Percentiles rank a stretch among this genome's conserved stretches.
phyloP scores from a whole-genome alignment of 2,329 filamentous ascomycete genomes.

The Magnaporthiopsis incrustans region DNA sequence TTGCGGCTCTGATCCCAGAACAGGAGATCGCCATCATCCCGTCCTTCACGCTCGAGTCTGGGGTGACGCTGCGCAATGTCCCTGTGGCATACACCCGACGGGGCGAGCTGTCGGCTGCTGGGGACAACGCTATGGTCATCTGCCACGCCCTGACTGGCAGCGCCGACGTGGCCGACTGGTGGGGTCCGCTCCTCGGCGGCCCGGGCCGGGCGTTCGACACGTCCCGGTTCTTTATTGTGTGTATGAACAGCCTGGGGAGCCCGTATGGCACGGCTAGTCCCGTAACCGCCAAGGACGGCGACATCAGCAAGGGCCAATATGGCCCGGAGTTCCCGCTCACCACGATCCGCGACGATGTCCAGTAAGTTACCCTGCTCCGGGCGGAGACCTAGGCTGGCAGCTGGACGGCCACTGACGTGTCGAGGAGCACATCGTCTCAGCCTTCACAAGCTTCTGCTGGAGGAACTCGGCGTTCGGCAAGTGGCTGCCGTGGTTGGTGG shows the following conservation, averaged over 20 bases:
- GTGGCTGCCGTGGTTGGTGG: conserved; percentile 74
- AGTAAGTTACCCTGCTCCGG: conserved; percentile 43
- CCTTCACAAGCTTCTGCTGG: conserved; percentile 70
- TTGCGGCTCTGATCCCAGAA: conserved; percentile 75
- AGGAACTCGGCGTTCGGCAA: conserved; percentile 71
- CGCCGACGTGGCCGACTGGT: conserved; percentile 81
- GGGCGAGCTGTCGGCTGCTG: conserved; percentile 48
- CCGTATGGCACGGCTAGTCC: conserved; percentile 84
- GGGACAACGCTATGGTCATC: conserved; percentile 64
- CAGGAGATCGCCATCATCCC: conserved; percentile 83
- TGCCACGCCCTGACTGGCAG: conserved; percentile 83
- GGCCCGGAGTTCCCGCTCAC: conserved; percentile 95
- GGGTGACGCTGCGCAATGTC: conserved; percentile 71
- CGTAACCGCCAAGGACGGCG: conserved; percentile 79
- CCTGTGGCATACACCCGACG: conserved; percentile 61
- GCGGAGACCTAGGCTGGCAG: neutral
- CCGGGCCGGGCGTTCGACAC: conserved; percentile 73
- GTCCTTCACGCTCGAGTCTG: conserved; percentile 87
- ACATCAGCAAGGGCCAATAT: conserved; percentile 66
- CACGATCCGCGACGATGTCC: conserved; percentile 91
- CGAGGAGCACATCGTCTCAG: conserved; percentile 29
- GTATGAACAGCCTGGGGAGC: conserved; percentile 78
- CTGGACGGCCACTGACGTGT: neutral
- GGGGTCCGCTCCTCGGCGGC: conserved; percentile 74
- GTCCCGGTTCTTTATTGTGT: conserved; percentile 76